phyloP scores from a whole-genome alignment of 2,329 filamentous ascomycete species.

The Colletotrichum phormii region DNA sequence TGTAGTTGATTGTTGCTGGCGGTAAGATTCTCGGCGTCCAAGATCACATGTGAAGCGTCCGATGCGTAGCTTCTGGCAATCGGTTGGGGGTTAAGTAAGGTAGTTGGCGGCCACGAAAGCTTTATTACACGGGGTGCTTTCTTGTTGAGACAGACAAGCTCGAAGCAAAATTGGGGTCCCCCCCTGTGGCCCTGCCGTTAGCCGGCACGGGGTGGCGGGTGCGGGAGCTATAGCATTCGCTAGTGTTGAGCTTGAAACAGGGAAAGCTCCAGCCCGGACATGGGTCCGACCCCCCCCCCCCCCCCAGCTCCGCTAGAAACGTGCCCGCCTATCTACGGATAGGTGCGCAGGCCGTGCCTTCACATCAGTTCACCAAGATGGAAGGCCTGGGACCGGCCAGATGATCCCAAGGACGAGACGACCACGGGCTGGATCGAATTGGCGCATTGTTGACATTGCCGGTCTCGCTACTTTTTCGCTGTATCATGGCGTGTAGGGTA shows the following conservation, averaged over 20 bases:
- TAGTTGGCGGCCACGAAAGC: neutral
- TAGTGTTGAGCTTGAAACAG: slow-evolving; percentile 6
- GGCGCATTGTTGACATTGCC: neutral
- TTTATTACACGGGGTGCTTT: neutral
- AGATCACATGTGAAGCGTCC: slow-evolving; percentile 7
- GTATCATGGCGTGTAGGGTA: neutral
- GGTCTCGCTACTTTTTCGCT: neutral
- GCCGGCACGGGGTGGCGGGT: slow-evolving; percentile 7
- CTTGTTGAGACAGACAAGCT: slow-evolving; percentile 7
- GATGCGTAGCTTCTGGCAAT: neutral
- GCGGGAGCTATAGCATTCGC: slow-evolving; percentile 9
- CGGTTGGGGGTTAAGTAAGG: neutral
- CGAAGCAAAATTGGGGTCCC: neutral
- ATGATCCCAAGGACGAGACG: too few species aligned
- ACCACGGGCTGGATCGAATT: too few species aligned
- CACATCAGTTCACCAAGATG: neutral
- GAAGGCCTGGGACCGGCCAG: too few species aligned
- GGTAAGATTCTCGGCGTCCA: neutral
- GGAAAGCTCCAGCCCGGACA: slow-evolving; percentile 12
- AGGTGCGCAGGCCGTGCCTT: too few species aligned
- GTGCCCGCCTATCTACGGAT: neutral
- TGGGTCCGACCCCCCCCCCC: neutral
- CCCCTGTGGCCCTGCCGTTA: neutral
- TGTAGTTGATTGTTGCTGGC: neutral
- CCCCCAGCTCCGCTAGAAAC: neutral